These are phyloP conservation scores for Kernera saxatilis DNA, from an alignment of 345 rosid species.

Conservation along the genomic window DNA sequence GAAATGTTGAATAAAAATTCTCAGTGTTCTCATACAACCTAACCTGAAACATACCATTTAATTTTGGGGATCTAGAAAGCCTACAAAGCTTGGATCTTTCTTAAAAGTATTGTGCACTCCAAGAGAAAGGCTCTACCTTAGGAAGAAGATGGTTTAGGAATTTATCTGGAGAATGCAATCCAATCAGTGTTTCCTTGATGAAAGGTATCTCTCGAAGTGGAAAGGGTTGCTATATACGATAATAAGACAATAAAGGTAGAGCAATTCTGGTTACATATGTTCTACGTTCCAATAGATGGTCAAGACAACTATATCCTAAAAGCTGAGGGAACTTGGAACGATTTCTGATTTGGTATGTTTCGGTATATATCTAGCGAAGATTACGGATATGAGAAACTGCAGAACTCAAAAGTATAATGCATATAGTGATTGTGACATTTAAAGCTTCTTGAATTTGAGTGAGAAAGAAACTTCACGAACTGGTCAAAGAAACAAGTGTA, in stretches of 20 bases:
- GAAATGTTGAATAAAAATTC: too few species aligned
- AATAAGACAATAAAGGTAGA: not conserved
- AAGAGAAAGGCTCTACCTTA: not conserved
- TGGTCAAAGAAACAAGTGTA: conserved; percentile 12
- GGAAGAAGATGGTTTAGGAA: not conserved
- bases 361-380: not conserved
- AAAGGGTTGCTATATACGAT: not conserved
- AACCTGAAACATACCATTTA: not conserved
- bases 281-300: not conserved
- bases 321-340: not conserved
- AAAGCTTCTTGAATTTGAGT: conserved; percentile 5
- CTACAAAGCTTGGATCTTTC: not conserved
- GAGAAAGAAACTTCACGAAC: conserved; percentile 13
- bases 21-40: not conserved
- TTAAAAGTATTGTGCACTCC: not conserved
- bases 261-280: not conserved
- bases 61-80: not conserved
- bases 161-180: not conserved
- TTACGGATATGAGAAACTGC: not conserved
- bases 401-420: not conserved
- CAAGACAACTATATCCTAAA: not conserved
- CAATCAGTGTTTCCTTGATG: not conserved
- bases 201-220: not conserved
- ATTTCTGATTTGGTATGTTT: not conserved
- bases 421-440: not conserved